A percentile compares a stretch with the other conserved stretches of the same genome.
phyloP scores from a whole-genome alignment of 768 basidiomycete species.

The Xanthoconium stramineum region DNA sequence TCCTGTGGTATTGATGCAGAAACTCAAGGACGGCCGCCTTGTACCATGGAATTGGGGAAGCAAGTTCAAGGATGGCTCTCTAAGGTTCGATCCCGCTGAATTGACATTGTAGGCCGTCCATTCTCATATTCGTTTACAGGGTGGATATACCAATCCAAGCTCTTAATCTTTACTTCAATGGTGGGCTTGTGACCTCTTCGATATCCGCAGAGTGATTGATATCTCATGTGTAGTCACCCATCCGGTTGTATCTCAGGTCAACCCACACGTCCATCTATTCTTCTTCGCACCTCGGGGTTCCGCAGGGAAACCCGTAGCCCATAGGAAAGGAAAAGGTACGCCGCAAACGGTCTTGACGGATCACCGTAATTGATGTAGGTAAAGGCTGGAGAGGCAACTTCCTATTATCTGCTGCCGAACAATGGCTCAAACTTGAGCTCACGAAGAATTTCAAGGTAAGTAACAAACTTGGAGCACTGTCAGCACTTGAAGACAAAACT shows the following conservation, averaged over 20 bases:
- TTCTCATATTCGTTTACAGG: constrained; percentile 34
- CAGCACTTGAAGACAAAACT: not conserved
- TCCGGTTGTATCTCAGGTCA: constrained; percentile 92
- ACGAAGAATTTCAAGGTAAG: constrained; percentile 91
- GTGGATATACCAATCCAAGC: constrained; percentile 95
- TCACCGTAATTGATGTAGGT: not conserved
- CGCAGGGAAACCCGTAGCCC: constrained; percentile 89
- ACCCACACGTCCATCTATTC: constrained; percentile 87
- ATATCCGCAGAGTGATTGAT: constrained; percentile 4
- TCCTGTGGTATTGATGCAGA: constrained; percentile 94
- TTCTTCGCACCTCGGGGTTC: constrained; percentile 92
- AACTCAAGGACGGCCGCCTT: constrained; percentile 71
- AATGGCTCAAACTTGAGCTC: constrained; percentile 92
- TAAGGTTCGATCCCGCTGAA: constrained; percentile 47
- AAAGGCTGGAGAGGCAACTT: constrained; percentile 95
- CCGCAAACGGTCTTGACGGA: not conserved
- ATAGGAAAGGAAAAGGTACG: constrained; percentile 85
- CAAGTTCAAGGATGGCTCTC: constrained; percentile 88
- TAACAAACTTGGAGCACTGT: not conserved
- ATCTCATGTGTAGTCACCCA: constrained; percentile 61
- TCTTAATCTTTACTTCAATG: constrained; percentile 86
- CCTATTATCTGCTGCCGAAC: constrained; percentile 86
- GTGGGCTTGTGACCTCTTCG: constrained; percentile 30
- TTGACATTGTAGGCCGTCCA: not conserved
- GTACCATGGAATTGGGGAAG: constrained; percentile 96